phyloP scores from a whole-genome alignment of 176 grass and related monocot genomes.

The Ampelocalamus luodianensis region DNA sequence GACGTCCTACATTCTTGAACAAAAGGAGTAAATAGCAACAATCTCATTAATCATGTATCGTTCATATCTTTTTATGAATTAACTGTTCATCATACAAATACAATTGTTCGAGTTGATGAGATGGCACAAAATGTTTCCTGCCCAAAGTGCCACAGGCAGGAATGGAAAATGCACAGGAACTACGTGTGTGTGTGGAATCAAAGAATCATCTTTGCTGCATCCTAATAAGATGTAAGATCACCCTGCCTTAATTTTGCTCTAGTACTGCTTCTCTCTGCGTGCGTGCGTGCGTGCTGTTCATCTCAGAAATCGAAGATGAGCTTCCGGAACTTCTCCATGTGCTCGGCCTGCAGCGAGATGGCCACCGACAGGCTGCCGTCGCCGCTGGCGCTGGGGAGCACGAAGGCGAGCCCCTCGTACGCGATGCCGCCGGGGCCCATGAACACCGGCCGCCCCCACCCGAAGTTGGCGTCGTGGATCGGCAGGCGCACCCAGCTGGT shows the following conservation, averaged over 20 bases:
- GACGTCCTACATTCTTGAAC: no score
- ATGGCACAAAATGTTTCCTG: constrained; percentile 48
- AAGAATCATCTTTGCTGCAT: constrained; percentile 59
- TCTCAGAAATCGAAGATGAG: constrained; percentile 75
- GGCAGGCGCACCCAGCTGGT: constrained; percentile 94
- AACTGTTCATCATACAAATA: constrained; percentile 47
- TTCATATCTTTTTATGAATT: neutral
- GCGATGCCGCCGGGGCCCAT: constrained; percentile 94
- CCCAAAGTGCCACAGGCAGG: neutral
- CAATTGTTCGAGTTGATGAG: constrained; percentile 23
- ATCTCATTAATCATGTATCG: neutral
- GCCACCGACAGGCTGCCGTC: constrained; percentile 87
- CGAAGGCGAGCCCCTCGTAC: constrained; percentile 87
- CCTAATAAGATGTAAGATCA: constrained; percentile 27
- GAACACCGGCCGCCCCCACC: constrained; percentile 87
- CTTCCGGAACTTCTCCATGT: constrained; percentile 89
- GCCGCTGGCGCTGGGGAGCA: constrained; percentile 76
- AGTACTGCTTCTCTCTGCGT: neutral
- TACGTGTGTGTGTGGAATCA: constrained; percentile 37
- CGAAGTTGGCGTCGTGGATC: constrained; percentile 92
- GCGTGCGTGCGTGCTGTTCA: neutral
- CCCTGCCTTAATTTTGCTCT: neutral
- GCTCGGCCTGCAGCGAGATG: constrained; percentile 88
- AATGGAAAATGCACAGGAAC: constrained; percentile 34
- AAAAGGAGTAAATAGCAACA: neutral